Conservation (phyloP, 2,329 filamentous ascomycete species). For the Endocalyx cinctus region DNA sequence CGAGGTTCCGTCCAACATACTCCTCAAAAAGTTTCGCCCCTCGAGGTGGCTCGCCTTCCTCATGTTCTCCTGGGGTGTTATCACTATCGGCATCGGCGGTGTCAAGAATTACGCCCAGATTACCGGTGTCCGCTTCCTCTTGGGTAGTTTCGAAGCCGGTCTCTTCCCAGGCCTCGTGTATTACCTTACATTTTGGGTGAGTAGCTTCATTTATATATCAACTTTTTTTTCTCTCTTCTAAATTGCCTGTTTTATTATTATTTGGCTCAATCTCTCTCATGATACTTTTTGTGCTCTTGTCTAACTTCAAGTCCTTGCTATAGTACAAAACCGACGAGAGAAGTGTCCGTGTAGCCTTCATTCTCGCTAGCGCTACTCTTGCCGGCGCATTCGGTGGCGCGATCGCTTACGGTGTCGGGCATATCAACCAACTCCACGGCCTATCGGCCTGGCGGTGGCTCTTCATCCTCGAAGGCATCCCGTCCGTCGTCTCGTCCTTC, state of each 20-base stretch:
- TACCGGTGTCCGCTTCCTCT: constrained; percentile 62
- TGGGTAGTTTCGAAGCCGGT: constrained; percentile 67
- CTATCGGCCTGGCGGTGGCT: constrained; percentile 70
- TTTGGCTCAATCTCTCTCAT: background rate
- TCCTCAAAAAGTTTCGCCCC: constrained; percentile 61
- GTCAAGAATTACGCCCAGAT: constrained; percentile 58
- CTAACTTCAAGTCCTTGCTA: constrained; percentile 1
- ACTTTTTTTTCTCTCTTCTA: too few relatives aligned
- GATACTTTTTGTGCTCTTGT: background rate
- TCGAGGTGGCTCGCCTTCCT: constrained; percentile 63
- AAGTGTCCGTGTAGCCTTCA: constrained; percentile 65
- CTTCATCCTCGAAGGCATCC: constrained; percentile 40
- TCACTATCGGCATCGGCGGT: constrained; percentile 63
- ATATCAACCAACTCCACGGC: constrained; percentile 61
- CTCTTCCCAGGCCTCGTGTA: constrained; percentile 62
- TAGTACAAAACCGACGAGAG: constrained; percentile 65
- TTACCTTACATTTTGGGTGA: constrained; percentile 64
- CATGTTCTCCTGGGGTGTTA: constrained; percentile 61
- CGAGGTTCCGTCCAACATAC: constrained; percentile 62
- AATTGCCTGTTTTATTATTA: too few relatives aligned
- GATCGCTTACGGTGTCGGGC: constrained; percentile 68
- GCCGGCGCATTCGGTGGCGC: constrained; percentile 73
- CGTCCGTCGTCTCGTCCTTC: constrained; percentile 49
- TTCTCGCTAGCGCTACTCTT: constrained; percentile 65
- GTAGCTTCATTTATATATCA: too few relatives aligned